A percentile compares a stretch with the other conserved stretches of the same genome.
Conservation (phyloP, 2,329 filamentous ascomycete species). For the Colletotrichum nymphaeae region DNA sequence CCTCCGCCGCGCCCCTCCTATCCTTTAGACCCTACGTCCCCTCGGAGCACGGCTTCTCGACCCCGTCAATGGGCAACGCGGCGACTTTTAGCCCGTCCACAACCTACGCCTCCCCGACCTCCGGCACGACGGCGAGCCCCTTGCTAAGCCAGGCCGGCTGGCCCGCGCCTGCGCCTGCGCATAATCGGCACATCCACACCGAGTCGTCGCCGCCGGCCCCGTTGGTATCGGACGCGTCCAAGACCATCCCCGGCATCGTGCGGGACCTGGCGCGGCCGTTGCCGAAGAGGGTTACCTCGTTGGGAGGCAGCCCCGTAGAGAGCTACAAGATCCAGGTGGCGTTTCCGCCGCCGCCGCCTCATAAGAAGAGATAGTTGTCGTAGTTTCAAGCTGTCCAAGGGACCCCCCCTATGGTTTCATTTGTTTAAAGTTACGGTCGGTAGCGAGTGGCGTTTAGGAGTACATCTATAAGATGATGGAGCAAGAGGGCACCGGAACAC, state of each 20-base stretch:
- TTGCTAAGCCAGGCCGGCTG: constrained; percentile 33
- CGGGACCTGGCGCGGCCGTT: constrained; percentile 12
- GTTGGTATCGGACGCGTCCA: background rate
- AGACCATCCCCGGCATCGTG: constrained; percentile 6
- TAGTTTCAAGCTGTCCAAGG: background rate
- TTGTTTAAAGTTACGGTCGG: background rate
- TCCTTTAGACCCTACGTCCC: constrained; percentile 43
- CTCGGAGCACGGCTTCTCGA: constrained; percentile 41
- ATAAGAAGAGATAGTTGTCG: constrained; percentile 32
- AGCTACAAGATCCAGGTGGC: constrained; percentile 48
- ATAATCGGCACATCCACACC: background rate
- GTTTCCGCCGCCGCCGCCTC: constrained; percentile 53
- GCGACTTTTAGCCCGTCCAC: constrained; percentile 20
- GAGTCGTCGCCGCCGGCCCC: background rate
- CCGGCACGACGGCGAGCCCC: constrained; percentile 34
- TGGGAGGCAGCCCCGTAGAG: constrained; percentile 48
- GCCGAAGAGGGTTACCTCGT: constrained; percentile 30
- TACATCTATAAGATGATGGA: background rate
- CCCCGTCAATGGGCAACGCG: constrained; percentile 34
- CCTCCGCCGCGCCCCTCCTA: constrained; percentile 50
- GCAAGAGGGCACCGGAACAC: background rate
- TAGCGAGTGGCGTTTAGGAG: background rate
- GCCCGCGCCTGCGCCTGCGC: constrained; percentile 23
- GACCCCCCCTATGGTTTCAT: background rate
- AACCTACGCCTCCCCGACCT: constrained; percentile 27